Conservation (phyloP, 2,329 filamentous ascomycete genomes). For the Aspergillus ibericus region DNA sequence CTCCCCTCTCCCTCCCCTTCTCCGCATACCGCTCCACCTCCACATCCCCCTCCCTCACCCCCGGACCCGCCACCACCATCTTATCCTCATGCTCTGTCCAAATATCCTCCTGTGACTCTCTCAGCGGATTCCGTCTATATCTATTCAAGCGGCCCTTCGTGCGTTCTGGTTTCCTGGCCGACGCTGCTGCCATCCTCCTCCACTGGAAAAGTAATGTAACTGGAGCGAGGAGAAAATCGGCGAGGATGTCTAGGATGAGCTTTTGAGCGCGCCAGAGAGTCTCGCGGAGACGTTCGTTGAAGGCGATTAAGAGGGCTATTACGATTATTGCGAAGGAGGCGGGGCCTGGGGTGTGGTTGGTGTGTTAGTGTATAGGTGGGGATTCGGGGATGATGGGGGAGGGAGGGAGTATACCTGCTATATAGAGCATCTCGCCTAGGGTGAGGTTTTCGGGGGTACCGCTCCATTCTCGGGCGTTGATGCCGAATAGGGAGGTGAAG, state of each 20-base stretch:
- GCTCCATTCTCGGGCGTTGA: conserved; percentile 64
- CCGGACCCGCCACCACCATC: conserved; percentile 12
- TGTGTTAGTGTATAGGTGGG: background rate
- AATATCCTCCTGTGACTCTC: conserved; percentile 31
- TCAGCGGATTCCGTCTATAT: conserved; percentile 22
- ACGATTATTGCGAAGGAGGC: conserved; percentile 54
- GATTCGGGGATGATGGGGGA: background rate
- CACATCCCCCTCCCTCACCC: conserved; percentile 12
- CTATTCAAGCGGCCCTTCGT: conserved; percentile 25
- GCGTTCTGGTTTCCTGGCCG: conserved; percentile 12
- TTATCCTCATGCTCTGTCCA: conserved; percentile 29
- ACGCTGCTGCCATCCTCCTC: conserved; percentile 4
- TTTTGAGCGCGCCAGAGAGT: conserved; percentile 24
- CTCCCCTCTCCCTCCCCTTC: conserved; percentile 7
- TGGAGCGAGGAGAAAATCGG: conserved; percentile 26
- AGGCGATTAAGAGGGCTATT: conserved; percentile 56
- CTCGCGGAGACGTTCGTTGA: conserved; percentile 43
- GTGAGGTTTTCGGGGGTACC: conserved; percentile 44
- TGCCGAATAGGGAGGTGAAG: conserved; percentile 65
- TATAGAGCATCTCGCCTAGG: conserved; percentile 26
- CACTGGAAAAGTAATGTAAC: conserved; percentile 5
- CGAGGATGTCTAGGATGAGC: conserved; percentile 21
- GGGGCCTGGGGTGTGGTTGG: conserved; percentile 23
- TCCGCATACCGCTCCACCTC: conserved; percentile 13
- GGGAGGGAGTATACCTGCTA: conserved; percentile 24